Base-by-base conservation (phyloP, 192 early-diverging fungal species). In the Coemansia sp. region DNA sequence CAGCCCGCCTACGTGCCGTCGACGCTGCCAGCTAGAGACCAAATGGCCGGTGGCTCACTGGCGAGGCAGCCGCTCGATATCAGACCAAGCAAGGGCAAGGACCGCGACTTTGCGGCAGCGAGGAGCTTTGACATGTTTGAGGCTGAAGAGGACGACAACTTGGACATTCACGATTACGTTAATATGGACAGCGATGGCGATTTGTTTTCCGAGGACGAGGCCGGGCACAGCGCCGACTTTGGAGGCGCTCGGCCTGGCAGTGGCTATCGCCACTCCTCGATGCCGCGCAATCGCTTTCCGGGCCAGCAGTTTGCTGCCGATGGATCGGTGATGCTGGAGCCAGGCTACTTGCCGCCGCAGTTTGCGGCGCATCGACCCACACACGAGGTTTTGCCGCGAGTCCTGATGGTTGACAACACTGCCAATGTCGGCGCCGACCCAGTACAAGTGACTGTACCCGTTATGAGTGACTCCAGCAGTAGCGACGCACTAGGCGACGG, bases 261-360 rank as follows among this genome's bases (percentile, higher is more conserved):
- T 12, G 49, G 49, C 27, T 53, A 53, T 17, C 49, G 49, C 7
- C 49, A 14, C 29, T 38, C 39, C 8, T 53, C 62, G 19, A 62
- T 45, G 32, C 67, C 68, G 15, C 66, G 75, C 38, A 81, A 62
- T 35, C 69, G 67, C 3, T 73, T 76, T 69, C 45, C 79, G 22
- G 62, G 60, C 20, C 69, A 71, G 39, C 31, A 60, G 11, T 65
- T 65, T 32, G 38, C 42, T 1, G 53, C 41, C 6, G 67, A 62
- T 11, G 70, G 58, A 9, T 82, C 79, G 12, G 79, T 82, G 8
- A 38, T 82, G 37, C 57, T 82, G 5, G 79, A 82, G 58, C 70
- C 79, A 5, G 73, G 67, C 19, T 67, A 59, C 42, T 70, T 66
- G 38, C 43, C 73, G 22, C 51, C 74, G 1, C 65, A 61, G 35